These are phyloP conservation scores for Trichoderma atrobrunneum DNA, from an alignment of 2,329 filamentous ascomycete species.

Conservation along the genomic window DNA sequence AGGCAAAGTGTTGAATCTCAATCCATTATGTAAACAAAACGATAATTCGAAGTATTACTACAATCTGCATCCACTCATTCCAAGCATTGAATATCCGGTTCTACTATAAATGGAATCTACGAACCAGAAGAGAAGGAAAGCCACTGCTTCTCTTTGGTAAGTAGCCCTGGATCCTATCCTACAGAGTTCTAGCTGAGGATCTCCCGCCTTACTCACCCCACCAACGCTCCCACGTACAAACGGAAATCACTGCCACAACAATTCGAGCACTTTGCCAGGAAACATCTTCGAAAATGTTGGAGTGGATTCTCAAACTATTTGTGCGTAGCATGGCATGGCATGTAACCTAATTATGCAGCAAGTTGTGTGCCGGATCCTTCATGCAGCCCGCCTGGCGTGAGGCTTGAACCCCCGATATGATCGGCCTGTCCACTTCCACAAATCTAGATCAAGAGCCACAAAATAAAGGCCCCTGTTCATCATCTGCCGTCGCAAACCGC, in stretches of 20 bases:
- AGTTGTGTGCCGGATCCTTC: background rate
- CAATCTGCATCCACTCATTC: background rate
- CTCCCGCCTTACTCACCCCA: background rate
- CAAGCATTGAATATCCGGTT: background rate
- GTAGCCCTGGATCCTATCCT: background rate
- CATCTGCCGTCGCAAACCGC: background rate
- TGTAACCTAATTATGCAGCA: background rate
- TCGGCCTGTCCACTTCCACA: background rate
- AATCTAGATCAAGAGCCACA: background rate
- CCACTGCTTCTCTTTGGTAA: background rate
- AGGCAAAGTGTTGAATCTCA: background rate
- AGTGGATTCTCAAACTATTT: background rate
- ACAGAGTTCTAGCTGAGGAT: background rate
- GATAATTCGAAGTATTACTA: background rate
- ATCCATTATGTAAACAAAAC: background rate
- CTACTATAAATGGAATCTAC: background rate
- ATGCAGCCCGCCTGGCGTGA: background rate
- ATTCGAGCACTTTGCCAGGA: background rate
- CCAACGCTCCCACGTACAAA: background rate
- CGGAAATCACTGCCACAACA: background rate
- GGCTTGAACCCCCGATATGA: background rate
- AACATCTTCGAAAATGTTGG: background rate
- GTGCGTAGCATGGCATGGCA: background rate
- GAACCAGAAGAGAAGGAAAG: background rate
- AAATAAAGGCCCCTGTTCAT: background rate